Conservation (phyloP, 495 filamentous ascomycete species). For the Talaromyces proteolyticus region DNA sequence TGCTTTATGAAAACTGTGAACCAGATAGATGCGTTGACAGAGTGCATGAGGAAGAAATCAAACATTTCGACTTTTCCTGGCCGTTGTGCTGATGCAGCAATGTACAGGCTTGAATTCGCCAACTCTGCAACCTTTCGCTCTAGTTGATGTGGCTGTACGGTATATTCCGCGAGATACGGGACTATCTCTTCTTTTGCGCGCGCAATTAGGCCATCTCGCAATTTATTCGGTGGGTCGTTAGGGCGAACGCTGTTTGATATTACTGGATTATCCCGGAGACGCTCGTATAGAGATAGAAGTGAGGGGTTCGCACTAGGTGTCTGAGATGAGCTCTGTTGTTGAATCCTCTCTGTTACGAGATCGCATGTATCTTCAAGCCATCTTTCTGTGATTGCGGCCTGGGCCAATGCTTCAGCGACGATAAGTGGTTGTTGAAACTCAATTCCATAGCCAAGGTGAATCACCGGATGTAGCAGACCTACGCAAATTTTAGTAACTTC, state of each 20-base stretch:
- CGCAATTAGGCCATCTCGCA: slow-evolving; percentile 12
- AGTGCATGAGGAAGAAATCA: slow-evolving; percentile 39
- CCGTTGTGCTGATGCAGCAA: slow-evolving; percentile 17
- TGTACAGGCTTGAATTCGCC: slow-evolving; percentile 19
- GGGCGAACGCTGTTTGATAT: slow-evolving; percentile 8
- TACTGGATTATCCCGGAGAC: slow-evolving; percentile 9
- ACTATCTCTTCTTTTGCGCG: slow-evolving; percentile 16
- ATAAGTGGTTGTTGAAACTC: slow-evolving; percentile 32
- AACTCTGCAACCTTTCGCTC: slow-evolving; percentile 22
- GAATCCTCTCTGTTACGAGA: slow-evolving; percentile 8
- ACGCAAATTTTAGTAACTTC: too few species aligned
- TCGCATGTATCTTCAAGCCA: slow-evolving; percentile 12
- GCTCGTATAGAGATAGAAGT: not conserved
- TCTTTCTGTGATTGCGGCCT: slow-evolving; percentile 24
- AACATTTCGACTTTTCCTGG: slow-evolving; percentile 23
- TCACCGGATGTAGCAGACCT: slow-evolving; percentile 29
- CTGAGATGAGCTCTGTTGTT: not conserved
- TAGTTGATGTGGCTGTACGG: slow-evolving; percentile 12
- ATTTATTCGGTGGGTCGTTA: slow-evolving; percentile 14
- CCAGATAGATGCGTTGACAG: slow-evolving; percentile 26
- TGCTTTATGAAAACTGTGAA: slow-evolving; percentile 15
- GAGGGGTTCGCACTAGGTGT: not conserved
- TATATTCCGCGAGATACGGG: slow-evolving; percentile 13
- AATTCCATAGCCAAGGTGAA: slow-evolving; percentile 32
- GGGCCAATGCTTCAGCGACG: slow-evolving; percentile 30